Conservation (phyloP, 805 yeast species). For the Kuraishia capsulata region DNA sequence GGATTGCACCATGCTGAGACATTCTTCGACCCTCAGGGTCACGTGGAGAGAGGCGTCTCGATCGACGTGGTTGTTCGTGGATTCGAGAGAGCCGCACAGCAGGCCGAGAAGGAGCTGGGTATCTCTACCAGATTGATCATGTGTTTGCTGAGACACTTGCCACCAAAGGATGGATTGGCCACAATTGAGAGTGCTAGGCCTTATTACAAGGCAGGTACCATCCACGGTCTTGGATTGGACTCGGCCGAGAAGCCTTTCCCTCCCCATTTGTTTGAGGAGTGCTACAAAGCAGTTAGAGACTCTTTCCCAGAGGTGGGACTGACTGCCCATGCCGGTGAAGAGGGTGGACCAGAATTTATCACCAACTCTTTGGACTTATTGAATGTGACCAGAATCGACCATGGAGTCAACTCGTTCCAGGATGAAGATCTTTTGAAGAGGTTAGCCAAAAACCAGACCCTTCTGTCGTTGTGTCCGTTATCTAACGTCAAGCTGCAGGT, state of each 20-base stretch:
- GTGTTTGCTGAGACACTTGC: constrained; percentile 75
- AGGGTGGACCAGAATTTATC: constrained; percentile 71
- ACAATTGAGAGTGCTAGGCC: constrained; percentile 46
- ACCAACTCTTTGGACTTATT: constrained; percentile 46
- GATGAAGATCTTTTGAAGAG: constrained; percentile 44
- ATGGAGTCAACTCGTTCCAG: constrained; percentile 61
- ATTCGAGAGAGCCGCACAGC: constrained; percentile 56
- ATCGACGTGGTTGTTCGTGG: constrained; percentile 58
- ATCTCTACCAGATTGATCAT: constrained; percentile 66
- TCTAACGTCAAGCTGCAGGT: constrained; percentile 72
- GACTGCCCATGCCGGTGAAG: constrained; percentile 89
- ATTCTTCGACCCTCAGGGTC: constrained; percentile 83
- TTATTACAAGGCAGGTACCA: constrained; percentile 45
- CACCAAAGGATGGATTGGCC: constrained; percentile 46
- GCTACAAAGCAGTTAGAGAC: constrained; percentile 41
- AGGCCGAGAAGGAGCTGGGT: constrained; percentile 50
- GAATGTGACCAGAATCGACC: constrained; percentile 67
- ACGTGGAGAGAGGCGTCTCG: constrained; percentile 54
- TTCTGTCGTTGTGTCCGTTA: constrained; percentile 70
- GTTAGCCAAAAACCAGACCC: constrained; percentile 42
- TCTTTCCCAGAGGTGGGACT: constrained; percentile 45
- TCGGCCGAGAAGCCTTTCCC: constrained; percentile 75
- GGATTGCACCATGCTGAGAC: constrained; percentile 66
- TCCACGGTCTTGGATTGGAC: constrained; percentile 76
- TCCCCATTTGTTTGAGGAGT: constrained; percentile 57